These are phyloP conservation scores for Passiflora organensis DNA, from an alignment of 345 rosid species.

Conservation along the genomic window DNA sequence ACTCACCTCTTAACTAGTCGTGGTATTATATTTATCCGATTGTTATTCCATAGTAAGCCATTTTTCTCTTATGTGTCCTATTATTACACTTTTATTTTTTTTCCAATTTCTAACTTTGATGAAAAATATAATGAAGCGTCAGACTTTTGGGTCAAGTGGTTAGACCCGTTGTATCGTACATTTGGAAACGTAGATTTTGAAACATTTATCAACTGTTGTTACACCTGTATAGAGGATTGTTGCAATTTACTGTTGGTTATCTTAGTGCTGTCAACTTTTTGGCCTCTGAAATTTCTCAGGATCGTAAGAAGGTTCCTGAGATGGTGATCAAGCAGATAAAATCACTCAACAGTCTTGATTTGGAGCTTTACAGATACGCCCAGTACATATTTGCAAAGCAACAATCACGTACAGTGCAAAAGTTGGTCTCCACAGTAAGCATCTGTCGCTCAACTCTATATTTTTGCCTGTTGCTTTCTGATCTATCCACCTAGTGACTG, in stretches of 20 bases:
- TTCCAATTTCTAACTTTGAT: no score
- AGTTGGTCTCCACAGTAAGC: conserved; percentile 28
- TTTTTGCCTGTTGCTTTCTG: neutral
- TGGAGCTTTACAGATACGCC: conserved; percentile 81
- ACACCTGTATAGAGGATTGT: neutral
- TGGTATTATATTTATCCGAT: no score
- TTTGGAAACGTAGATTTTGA: conserved; percentile 1
- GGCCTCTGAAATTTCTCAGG: conserved; percentile 40
- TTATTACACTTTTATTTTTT: no score
- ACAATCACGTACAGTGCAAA: conserved; percentile 30
- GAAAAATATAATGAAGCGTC: no score
- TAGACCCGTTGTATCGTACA: neutral
- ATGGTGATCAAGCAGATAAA: conserved; percentile 54
- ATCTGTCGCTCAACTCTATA: neutral
- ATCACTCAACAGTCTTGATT: conserved; percentile 74
- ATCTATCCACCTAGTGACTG: no score
- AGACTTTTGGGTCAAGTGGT: neutral
- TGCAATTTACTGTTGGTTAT: neutral
- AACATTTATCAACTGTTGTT: neutral
- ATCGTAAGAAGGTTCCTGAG: conserved; percentile 49
- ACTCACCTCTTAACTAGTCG: no score
- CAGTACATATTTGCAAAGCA: conserved; percentile 60
- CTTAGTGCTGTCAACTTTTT: conserved; percentile 2
- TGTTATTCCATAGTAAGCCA: no score
- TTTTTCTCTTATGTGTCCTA: no score